phyloP scores from a whole-genome alignment of 805 yeast species.

The Debaryomyces castellii region DNA sequence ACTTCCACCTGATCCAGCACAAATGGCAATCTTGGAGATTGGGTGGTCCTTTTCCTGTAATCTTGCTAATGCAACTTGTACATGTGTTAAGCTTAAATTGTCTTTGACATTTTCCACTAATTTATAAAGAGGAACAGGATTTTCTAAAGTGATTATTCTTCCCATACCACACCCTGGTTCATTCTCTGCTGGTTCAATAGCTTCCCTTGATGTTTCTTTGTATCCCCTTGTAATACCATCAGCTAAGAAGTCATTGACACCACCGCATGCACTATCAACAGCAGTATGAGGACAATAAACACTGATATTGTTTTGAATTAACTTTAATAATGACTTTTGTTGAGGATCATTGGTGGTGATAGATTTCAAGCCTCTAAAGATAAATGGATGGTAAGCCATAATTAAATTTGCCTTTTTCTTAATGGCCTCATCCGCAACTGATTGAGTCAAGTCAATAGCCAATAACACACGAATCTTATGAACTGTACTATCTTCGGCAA shows the following conservation, averaged over 20 bases:
- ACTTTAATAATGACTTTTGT: constrained; percentile 68
- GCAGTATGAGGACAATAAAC: constrained; percentile 97
- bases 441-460: constrained; percentile 80
- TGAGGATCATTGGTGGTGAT: constrained; percentile 70
- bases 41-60: constrained; percentile 22
- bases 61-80: constrained; percentile 58
- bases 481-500: constrained; percentile 23
- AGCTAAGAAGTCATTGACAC: constrained; percentile 91
- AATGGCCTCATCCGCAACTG: constrained; percentile 87
- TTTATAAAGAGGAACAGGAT: constrained; percentile 41
- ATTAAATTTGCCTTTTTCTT: constrained; percentile 51
- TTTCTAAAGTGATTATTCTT: constrained; percentile 52
- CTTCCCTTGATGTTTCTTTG: constrained; percentile 20
- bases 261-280: constrained; percentile 87
- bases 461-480: constrained; percentile 47
- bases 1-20: constrained; percentile 94
- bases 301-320: constrained; percentile 75
- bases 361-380: constrained; percentile 82
- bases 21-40: constrained; percentile 68
- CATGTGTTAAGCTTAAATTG: constrained; percentile 48
- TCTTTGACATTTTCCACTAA: constrained; percentile 54
- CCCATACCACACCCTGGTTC: constrained; percentile 79
- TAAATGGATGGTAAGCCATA: constrained; percentile 90
- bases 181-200: constrained; percentile 45
- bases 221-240: constrained; percentile 48